Conservation (phyloP, 257 asterid species). For the Galeopsis tetrahit region DNA sequence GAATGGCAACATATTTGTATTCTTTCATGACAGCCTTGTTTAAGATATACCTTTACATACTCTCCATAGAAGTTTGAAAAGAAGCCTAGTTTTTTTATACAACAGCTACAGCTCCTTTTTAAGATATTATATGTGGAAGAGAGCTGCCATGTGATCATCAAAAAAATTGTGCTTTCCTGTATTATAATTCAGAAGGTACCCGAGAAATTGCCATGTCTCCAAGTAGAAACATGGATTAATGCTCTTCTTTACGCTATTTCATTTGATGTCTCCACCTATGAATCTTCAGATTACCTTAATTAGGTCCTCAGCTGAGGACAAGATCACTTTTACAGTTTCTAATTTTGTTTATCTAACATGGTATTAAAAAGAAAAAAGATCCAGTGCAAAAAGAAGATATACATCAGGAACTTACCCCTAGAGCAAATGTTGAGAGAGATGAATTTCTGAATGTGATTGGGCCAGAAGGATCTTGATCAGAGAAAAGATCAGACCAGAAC, state of each 20-base stretch:
- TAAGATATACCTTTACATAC: not conserved
- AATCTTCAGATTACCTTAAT: not conserved
- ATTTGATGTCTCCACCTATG: not conserved
- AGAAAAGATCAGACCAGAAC: conserved; percentile 85
- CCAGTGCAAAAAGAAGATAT: conserved; percentile 26
- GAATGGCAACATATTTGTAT: not conserved
- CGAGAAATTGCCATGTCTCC: not conserved
- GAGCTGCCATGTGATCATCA: not conserved
- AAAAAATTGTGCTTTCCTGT: not conserved
- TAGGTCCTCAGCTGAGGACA: not conserved
- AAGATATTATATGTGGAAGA: too few relatives aligned
- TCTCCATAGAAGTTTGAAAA: not conserved
- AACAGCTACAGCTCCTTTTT: not conserved
- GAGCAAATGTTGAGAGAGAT: conserved; percentile 68
- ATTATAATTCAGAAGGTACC: not conserved
- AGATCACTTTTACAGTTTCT: not conserved
- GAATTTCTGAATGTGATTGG: conserved; percentile 72
- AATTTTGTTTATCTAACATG: not conserved
- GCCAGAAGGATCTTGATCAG: conserved; percentile 58
- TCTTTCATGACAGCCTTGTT: not conserved
- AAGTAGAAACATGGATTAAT: not conserved
- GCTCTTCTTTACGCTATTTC: not conserved
- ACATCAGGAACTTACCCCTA: conserved; percentile 66
- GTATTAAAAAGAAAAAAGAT: not conserved
- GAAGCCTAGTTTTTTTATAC: not conserved